phyloP scores from a whole-genome alignment of 495 filamentous ascomycete species.

The Rhizodiscina lignyota region DNA sequence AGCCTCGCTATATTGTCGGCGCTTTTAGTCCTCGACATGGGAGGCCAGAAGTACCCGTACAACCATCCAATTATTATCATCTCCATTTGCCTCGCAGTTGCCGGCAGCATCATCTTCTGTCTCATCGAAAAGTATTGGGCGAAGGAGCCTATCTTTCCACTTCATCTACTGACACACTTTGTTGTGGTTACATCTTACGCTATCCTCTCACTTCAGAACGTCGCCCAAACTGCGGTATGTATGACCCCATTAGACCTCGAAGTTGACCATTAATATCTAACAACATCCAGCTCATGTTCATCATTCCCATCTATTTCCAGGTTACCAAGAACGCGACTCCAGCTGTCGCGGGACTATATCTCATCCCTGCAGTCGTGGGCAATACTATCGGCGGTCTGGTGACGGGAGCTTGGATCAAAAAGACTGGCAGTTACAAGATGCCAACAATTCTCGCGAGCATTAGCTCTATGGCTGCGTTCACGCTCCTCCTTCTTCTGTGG shows the following conservation, averaged over 20 bases:
- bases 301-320: conserved; percentile 56
- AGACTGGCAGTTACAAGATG: conserved; percentile 42
- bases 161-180: conserved; percentile 35
- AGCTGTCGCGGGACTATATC: conserved; percentile 39
- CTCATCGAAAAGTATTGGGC: conserved; percentile 34
- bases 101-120: conserved; percentile 26
- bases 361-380: conserved; percentile 47
- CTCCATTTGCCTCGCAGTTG: conserved; percentile 17
- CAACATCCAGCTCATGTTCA: conserved; percentile 29
- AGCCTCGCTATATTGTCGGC: conserved; percentile 29
- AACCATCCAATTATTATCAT: conserved; percentile 29
- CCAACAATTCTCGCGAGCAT: conserved; percentile 34
- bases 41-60: conserved; percentile 44
- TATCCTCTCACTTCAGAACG: conserved; percentile 33
- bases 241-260: conserved; percentile 11
- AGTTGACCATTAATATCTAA: conserved; percentile 4
- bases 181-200: conserved; percentile 39
- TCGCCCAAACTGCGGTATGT: conserved; percentile 39
- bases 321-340: conserved; percentile 38
- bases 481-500: conserved; percentile 42
- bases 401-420: conserved; percentile 39
- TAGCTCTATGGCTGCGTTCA: conserved; percentile 32
- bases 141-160: conserved; percentile 43
- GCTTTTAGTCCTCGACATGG: conserved; percentile 41
- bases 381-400: conserved; percentile 47